Evolutionary conservation across 208 protist species (phyloP).

Genomic region (Leishmania martiniquensis): DNA sequence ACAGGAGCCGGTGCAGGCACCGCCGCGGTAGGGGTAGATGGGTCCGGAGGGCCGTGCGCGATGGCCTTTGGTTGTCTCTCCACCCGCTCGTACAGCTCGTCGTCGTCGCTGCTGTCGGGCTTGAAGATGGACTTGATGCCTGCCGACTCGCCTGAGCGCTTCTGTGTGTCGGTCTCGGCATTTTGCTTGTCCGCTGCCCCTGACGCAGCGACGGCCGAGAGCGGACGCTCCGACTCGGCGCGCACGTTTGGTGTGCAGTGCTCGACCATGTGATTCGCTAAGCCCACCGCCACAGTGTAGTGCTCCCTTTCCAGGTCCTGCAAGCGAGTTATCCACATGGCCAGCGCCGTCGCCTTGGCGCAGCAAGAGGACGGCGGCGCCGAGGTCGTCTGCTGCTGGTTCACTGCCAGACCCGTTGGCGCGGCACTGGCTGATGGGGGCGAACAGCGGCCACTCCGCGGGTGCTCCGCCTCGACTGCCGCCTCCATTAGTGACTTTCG

Average conservation of each 20-base stretch:
- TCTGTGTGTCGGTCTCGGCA: no score
- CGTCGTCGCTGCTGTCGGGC: constrained; percentile 19
- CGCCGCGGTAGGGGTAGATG: neutral
- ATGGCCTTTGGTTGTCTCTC: neutral
- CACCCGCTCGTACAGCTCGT: constrained; percentile 15
- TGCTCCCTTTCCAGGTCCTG: constrained; percentile 64
- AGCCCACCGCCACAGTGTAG: constrained; percentile 45
- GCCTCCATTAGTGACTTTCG: constrained; percentile 25
- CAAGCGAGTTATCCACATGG: constrained; percentile 55
- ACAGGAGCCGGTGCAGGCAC: neutral
- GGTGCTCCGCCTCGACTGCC: neutral
- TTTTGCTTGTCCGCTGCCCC: no score
- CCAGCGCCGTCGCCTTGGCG: constrained; percentile 3
- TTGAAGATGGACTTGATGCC: constrained; percentile 22
- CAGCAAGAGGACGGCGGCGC: neutral
- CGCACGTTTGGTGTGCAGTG: constrained; percentile 19
- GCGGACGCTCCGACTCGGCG: neutral
- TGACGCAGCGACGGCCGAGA: neutral
- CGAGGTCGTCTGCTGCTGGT: neutral
- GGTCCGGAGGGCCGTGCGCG: neutral
- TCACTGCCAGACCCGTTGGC: neutral
- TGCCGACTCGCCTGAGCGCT: no score
- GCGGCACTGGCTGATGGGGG: neutral
- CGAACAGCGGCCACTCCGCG: neutral
- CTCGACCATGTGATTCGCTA: constrained; percentile 26